phyloP scores from a whole-genome alignment of 352 stramenopile genomes.

The Phytophthora podocarpi region DNA sequence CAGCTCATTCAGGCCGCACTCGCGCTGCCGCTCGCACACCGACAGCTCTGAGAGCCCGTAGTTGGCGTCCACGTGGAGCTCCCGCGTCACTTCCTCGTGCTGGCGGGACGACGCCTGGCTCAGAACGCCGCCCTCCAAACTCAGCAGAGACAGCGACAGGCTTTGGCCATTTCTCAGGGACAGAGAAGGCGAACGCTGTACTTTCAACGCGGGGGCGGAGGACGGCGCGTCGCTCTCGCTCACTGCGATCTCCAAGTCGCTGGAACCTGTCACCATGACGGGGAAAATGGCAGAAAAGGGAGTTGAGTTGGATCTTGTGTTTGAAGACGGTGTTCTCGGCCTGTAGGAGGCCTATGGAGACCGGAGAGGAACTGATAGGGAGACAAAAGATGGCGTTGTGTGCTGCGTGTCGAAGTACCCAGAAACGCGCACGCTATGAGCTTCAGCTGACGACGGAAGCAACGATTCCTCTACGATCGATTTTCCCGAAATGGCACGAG shows the following conservation, averaged over 20 bases:
- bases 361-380: neutral
- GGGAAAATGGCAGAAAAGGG: neutral
- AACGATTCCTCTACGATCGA: conserved; percentile 9
- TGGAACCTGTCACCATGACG: conserved; percentile 8
- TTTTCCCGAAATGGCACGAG: conserved; percentile 22
- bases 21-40: conserved; percentile 64
- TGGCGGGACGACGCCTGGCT: conserved; percentile 48
- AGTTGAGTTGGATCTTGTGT: conserved; percentile 1
- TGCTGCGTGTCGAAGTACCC: neutral
- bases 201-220: neutral
- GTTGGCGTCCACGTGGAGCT: conserved; percentile 69
- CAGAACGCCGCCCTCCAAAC: conserved; percentile 23
- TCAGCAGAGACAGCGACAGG: conserved; percentile 23
- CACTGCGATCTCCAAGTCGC: conserved; percentile 26
- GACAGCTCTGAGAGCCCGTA: conserved; percentile 62
- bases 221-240: neutral
- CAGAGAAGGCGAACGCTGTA: conserved; percentile 9
- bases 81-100: conserved; percentile 64
- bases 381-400: neutral
- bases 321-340: neutral
- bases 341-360: neutral
- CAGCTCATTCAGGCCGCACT: conserved; percentile 79
- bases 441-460: conserved; percentile 5
- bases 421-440: neutral
- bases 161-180: conserved; percentile 13